Evolutionary conservation across 2,329 filamentous ascomycete species (phyloP).

Genomic region (Colletotrichum sp.): DNA sequence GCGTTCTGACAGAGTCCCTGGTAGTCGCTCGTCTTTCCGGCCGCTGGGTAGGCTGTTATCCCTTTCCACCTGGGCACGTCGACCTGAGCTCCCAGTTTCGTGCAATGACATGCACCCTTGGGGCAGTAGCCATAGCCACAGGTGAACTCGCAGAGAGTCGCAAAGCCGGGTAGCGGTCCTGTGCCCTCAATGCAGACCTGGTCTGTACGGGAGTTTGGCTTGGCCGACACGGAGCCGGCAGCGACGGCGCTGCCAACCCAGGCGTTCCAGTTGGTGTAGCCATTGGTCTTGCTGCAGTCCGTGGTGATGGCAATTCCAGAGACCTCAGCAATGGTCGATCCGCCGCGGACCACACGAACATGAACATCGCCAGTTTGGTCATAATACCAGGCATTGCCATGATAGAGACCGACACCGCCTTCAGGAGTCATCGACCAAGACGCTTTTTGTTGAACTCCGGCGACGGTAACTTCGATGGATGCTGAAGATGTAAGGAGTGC

Average conservation of each 20-base stretch:
- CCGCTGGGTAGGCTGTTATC: fast-evolving
- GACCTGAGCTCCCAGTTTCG: neutral
- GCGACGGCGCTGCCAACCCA: neutral
- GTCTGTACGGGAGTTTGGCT: neutral
- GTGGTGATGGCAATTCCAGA: neutral
- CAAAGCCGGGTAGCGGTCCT: conserved; percentile 21
- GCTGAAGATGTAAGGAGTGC: conserved; percentile 28
- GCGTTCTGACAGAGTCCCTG: neutral
- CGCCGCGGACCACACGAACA: conserved; percentile 23
- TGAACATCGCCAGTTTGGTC: neutral
- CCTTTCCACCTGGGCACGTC: neutral
- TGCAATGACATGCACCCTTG: conserved; percentile 17
- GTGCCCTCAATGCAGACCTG: conserved; percentile 28
- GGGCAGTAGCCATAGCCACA: conserved; percentile 34
- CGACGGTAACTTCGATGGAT: conserved; percentile 19
- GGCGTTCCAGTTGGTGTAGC: conserved; percentile 14
- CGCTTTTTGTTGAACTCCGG: fast-evolving
- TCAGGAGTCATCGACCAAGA: fast-evolving
- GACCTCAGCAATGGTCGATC: neutral
- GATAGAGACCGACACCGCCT: neutral
- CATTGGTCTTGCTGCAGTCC: neutral
- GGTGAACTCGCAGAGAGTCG: conserved; percentile 36
- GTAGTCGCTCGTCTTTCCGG: neutral
- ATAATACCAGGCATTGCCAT: neutral
- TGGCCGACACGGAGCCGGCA: neutral